Conservation (phyloP, 768 basidiomycete genomes). For the Tremella yokohamensis region DNA sequence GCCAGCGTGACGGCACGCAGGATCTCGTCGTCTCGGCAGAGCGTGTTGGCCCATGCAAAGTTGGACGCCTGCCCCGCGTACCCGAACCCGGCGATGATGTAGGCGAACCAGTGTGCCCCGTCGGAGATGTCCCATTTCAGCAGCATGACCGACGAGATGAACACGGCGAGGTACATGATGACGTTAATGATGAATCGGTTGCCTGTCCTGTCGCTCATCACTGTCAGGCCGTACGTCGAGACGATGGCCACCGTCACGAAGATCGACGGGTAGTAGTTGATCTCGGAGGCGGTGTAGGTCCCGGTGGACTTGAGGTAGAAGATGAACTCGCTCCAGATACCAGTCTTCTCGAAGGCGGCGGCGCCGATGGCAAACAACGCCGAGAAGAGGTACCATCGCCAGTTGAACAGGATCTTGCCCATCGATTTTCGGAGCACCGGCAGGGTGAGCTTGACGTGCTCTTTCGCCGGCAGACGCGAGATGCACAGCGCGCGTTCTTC, state of each 20-base stretch:
- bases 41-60: conserved; percentile 78
- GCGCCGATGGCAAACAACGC: conserved; percentile 28
- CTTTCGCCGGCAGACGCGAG: conserved; percentile 24
- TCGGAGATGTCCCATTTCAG: conserved; percentile 62
- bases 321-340: conserved; percentile 26
- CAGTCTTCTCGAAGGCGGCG: conserved; percentile 27
- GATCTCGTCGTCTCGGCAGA: conserved; percentile 67
- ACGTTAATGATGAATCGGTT: conserved; percentile 42
- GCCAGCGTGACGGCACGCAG: conserved; percentile 68
- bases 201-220: conserved; percentile 18
- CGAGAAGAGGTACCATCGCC: conserved; percentile 34
- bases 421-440: conserved; percentile 16
- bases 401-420: conserved; percentile 12
- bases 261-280: conserved; percentile 40
- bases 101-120: conserved; percentile 68
- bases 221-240: conserved; percentile 28
- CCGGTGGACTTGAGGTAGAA: conserved; percentile 26
- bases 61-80: conserved; percentile 74
- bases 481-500: conserved; percentile 49
- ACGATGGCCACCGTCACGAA: conserved; percentile 37
- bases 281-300: conserved; percentile 8
- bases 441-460: conserved; percentile 25
- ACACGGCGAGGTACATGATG: conserved; percentile 29
- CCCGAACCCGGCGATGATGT: conserved; percentile 63
- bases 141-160: conserved; percentile 50